Base-by-base conservation (phyloP, 2,329 filamentous ascomycete genomes). In the Cyphellophora europaea region DNA sequence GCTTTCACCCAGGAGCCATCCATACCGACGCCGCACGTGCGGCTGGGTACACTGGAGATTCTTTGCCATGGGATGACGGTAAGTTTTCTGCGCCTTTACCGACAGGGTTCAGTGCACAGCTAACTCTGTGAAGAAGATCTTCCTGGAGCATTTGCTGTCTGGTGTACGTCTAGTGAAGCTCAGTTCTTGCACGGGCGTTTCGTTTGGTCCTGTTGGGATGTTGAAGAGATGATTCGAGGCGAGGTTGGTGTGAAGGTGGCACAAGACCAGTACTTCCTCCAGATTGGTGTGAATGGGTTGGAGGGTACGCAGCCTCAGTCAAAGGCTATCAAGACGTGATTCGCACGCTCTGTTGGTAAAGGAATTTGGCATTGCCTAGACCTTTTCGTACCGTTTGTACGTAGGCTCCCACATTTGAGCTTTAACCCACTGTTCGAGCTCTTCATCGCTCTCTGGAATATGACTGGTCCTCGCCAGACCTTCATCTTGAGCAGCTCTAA, bases 141-240 rank as follows among this genome's bases (percentile, higher is more conserved):
- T n/a, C 23, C 13, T 27, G 37, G 30, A 14, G 6, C 13, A 4
- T 43, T 36, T 19, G 37, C 34, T 2, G 41, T 43, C 27, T 43
- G 41, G 41, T 14, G 30, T 15, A 19, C 38, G 3, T 29, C 38
- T 6, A 15, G 19, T 14, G 23, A 37, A 19, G 41, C 41, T 2
- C n/a, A 6, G 18, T 43, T 43, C 23, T 28, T 43, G 5, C 41
- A 41, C 28, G 41, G 41, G 6, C 37, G 41, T n/a, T 41, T 35
- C 15, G 38, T 35, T 16, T 41, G 38, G 38, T 25, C 34, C 18
- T 3, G 19, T 14, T 43, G 41, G 41, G 41, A 43, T 27, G 31
- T 43, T n/a, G 35, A 38, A 11, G 41, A 43, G 30, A n/a, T 36
- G 6, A 5, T 17, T 5, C n/a, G 19, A n/a, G 28, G 34, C 4